Conservation (phyloP, 441 rosid genomes). For the Raphanus hybrid region DNA sequence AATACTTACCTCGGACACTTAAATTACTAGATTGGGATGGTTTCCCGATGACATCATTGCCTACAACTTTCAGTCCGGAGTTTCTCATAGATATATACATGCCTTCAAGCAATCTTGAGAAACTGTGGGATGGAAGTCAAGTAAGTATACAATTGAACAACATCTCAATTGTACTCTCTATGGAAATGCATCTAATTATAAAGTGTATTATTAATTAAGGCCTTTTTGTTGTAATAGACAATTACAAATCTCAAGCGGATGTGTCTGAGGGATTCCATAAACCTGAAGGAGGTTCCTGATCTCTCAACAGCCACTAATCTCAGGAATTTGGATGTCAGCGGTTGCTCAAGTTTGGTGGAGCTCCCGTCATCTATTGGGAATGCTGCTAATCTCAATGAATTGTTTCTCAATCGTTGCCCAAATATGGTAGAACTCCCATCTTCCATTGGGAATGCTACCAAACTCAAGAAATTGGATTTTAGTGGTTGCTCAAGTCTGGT, state of each 20-base stretch:
- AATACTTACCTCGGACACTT: neutral
- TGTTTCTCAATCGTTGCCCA: neutral
- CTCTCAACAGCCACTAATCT: neutral
- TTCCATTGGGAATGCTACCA: neutral
- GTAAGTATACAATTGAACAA: neutral
- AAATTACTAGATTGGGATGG: neutral
- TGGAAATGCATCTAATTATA: too few relatives aligned
- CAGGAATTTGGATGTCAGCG: neutral
- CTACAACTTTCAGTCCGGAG: neutral
- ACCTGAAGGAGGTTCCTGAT: neutral
- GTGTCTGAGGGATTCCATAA: neutral
- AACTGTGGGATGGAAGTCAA: neutral
- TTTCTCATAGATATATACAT: neutral
- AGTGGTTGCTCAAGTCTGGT: neutral
- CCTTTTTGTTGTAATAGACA: neutral
- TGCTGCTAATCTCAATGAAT: neutral
- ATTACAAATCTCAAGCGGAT: neutral
- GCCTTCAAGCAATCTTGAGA: neutral
- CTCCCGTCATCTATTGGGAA: neutral
- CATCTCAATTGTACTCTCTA: neutral
- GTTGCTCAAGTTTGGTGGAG: neutral
- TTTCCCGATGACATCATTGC: neutral
- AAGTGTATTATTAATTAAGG: too few relatives aligned
- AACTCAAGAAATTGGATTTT: neutral
- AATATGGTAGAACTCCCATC: neutral